These are phyloP conservation scores for Boletus sensibilis DNA, from an alignment of 768 basidiomycete species.

Conservation along the genomic window DNA sequence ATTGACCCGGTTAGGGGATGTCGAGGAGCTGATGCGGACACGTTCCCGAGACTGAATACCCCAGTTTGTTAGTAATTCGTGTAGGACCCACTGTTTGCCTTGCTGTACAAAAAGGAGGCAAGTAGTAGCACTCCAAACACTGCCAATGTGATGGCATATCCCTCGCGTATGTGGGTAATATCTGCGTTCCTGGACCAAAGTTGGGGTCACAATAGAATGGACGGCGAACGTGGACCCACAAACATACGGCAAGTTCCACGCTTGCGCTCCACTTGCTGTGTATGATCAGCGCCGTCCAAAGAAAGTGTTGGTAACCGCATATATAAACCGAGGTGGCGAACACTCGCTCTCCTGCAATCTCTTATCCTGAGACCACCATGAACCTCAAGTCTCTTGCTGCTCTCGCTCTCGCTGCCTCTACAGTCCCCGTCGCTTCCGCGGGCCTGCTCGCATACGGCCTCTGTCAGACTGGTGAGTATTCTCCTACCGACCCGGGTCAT, in stretches of 20 bases:
- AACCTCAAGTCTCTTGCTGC: constrained; percentile 24
- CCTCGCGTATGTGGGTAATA: background rate
- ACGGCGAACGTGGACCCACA: background rate
- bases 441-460: constrained; percentile 20
- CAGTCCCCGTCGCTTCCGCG: constrained; percentile 9
- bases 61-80: background rate
- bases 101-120: background rate
- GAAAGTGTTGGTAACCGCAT: background rate
- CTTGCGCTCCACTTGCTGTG: constrained; percentile 8
- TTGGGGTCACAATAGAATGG: background rate
- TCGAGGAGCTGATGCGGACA: background rate
- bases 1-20: background rate
- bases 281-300: constrained; percentile 4
- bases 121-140: background rate
- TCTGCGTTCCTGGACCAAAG: no score
- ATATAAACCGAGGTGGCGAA: constrained; percentile 3
- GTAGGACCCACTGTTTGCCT: background rate
- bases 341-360: background rate
- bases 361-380: constrained; percentile 9
- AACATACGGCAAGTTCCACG: background rate
- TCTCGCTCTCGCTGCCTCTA: constrained; percentile 18
- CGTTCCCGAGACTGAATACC: background rate
- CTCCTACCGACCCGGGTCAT: no score
- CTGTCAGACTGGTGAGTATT: constrained; percentile 25
- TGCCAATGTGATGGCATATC: background rate